These are phyloP conservation scores for Posidonia oceanica DNA, from an alignment of 116 monocot genomes.

Conservation along the genomic window DNA sequence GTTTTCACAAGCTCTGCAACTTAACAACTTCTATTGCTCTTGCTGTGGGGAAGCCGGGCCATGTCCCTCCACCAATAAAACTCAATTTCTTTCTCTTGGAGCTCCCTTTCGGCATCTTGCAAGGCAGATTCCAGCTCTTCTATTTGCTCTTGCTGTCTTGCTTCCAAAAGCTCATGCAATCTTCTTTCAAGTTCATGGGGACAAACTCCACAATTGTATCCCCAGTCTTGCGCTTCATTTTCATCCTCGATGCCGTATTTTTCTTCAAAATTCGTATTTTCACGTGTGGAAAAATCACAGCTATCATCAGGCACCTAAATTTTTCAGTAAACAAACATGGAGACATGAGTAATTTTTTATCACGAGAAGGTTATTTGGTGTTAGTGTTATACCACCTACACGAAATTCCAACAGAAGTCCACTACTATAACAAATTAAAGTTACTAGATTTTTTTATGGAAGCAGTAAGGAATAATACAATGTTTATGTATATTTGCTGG, in stretches of 20 bases:
- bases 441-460: too few species aligned
- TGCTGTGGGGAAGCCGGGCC: constrained; percentile 19
- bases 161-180: constrained; percentile 61
- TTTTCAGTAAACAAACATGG: too few species aligned
- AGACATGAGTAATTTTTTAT: too few species aligned
- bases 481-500: too few species aligned
- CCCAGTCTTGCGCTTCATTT: neutral
- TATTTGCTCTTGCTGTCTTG: constrained; percentile 54
- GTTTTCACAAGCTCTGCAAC: neutral
- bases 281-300: neutral
- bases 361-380: too few species aligned
- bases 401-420: too few species aligned
- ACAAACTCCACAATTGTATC: constrained; percentile 23
- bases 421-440: too few species aligned
- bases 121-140: constrained; percentile 45
- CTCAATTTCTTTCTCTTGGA: constrained; percentile 49
- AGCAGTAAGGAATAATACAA: too few species aligned
- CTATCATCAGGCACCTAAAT: too few species aligned
- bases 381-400: too few species aligned
- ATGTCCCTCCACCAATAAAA: constrained; percentile 47
- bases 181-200: constrained; percentile 53
- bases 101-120: constrained; percentile 21
- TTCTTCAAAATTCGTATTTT: constrained; percentile 1
- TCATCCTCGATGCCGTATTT: constrained; percentile 3
- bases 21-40: constrained; percentile 8